Percentiles rank a stretch among this genome's conserved stretches.
phyloP scores from a whole-genome alignment of 179 eudicot genomes.

The Sideroxylon spinosum region DNA sequence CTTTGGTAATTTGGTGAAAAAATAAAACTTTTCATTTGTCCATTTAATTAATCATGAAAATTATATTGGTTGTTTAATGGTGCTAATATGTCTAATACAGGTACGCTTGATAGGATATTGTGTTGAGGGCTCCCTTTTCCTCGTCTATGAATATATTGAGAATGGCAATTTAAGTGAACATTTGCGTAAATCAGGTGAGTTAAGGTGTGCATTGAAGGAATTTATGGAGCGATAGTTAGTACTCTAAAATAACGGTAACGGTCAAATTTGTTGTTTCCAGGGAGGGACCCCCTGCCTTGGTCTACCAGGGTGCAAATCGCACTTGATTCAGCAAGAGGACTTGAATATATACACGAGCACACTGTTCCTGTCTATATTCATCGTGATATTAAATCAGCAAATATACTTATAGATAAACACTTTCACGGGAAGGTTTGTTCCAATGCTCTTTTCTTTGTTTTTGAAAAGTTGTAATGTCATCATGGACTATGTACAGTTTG shows the following conservation, averaged over 20 bases:
- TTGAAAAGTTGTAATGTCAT: neutral
- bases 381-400: constrained; percentile 71
- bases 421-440: constrained; percentile 56
- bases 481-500: neutral
- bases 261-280: constrained; percentile 19
- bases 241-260: neutral
- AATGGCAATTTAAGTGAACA: constrained; percentile 65
- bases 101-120: constrained; percentile 74
- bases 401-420: constrained; percentile 59
- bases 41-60: no score
- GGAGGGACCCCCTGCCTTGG: constrained; percentile 51
- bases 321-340: constrained; percentile 74
- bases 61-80: no score
- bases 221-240: neutral
- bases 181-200: constrained; percentile 43
- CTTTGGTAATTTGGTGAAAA: no score
- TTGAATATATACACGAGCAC: constrained; percentile 76
- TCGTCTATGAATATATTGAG: constrained; percentile 60
- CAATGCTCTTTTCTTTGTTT: constrained; percentile 14
- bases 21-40: no score
- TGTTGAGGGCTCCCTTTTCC: constrained; percentile 55
- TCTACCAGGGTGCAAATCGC: constrained; percentile 65
- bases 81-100: constrained; percentile 22
- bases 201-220: neutral
- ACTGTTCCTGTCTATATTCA: constrained; percentile 70